A percentile compares a stretch with the other conserved stretches of the same genome.
Conservation (phyloP, 345 rosid genomes). For the Eucalyptus tenuipes region DNA sequence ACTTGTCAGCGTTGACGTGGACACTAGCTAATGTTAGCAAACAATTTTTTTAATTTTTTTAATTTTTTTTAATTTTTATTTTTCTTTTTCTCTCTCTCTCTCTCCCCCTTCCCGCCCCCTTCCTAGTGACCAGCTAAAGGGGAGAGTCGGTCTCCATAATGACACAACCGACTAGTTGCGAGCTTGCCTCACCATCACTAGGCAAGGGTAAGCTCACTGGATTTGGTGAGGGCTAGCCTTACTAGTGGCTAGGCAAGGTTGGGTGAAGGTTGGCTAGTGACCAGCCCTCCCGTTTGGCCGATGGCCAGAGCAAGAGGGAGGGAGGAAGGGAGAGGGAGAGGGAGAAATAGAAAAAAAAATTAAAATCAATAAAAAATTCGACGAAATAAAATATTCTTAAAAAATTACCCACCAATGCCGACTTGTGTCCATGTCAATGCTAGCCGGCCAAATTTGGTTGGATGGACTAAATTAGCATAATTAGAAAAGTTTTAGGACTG, state of each 20-base stretch:
- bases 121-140: too few species aligned
- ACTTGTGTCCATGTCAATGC: too few species aligned
- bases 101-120: too few species aligned
- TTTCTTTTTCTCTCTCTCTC: too few species aligned
- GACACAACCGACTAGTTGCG: accelerated
- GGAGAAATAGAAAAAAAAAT: too few species aligned
- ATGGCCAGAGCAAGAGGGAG: accelerated
- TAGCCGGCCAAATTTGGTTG: accelerated
- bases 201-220: too few species aligned
- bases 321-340: too few species aligned
- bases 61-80: too few species aligned
- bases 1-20: accelerated
- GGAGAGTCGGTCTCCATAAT: accelerated
- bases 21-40: accelerated
- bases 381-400: too few species aligned
- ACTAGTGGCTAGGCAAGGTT: accelerated
- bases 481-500: accelerated
- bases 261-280: accelerated
- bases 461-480: too few species aligned
- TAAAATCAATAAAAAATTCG: accelerated
- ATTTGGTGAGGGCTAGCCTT: accelerated
- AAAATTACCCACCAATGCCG: accelerated
- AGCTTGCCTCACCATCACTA: accelerated
- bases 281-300: accelerated
- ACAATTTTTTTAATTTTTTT: too few species aligned